A percentile compares a stretch with the other conserved stretches of the same genome.
phyloP scores from a whole-genome alignment of 441 rosid genomes.

The Adansonia gregorii region DNA sequence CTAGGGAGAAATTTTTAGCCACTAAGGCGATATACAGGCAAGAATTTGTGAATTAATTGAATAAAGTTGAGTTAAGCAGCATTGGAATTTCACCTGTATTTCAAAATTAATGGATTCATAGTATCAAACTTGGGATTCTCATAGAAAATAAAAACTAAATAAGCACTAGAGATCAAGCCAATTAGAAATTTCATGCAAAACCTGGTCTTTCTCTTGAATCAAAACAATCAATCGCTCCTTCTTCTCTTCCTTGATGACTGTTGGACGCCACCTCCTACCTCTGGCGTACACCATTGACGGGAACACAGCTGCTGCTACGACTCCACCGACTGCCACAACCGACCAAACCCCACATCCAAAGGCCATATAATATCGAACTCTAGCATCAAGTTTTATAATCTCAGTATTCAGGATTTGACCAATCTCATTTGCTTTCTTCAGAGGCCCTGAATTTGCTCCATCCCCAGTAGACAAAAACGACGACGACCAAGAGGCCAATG shows the following conservation, averaged over 20 bases:
- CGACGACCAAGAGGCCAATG: constrained; percentile 9
- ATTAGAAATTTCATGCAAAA: neutral
- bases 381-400: constrained; percentile 27
- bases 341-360: constrained; percentile 34
- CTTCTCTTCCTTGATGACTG: constrained; percentile 19
- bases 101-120: too few relatives aligned
- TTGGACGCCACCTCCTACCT: constrained; percentile 30
- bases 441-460: neutral
- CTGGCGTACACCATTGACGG: constrained; percentile 24
- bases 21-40: too few relatives aligned
- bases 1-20: too few relatives aligned
- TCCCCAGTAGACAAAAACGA: constrained; percentile 14
- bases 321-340: constrained; percentile 20
- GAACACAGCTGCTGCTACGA: constrained; percentile 28
- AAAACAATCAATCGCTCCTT: constrained; percentile 26
- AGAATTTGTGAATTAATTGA: too few relatives aligned
- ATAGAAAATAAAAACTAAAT: too few relatives aligned
- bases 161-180: neutral
- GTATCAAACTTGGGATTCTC: too few relatives aligned
- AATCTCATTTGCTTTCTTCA: neutral
- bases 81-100: too few relatives aligned
- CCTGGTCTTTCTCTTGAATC: constrained; percentile 46
- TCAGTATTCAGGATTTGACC: constrained; percentile 25
- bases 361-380: constrained; percentile 20
- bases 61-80: too few relatives aligned